Evolutionary conservation across 441 rosid genomes (phyloP).

Genomic region (Populus hybrid): DNA sequence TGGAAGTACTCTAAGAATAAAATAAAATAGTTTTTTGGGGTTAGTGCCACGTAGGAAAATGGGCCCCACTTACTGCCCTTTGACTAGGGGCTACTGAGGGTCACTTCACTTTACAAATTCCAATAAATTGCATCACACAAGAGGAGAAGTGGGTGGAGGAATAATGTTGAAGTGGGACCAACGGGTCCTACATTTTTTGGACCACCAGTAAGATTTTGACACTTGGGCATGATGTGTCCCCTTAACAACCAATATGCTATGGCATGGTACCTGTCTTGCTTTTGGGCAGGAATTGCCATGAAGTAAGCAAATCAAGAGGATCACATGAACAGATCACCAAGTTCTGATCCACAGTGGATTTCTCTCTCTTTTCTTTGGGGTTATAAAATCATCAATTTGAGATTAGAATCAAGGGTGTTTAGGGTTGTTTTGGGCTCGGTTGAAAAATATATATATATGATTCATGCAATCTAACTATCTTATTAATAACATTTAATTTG

Average conservation of each 20-base stretch:
- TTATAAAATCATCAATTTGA: background rate
- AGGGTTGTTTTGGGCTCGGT: no score
- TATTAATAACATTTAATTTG: no score
- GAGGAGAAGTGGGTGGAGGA: constrained; percentile 28
- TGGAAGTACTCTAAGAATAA: background rate
- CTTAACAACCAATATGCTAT: background rate
- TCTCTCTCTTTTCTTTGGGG: background rate
- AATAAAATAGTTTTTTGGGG: background rate
- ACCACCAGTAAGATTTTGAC: background rate
- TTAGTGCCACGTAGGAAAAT: constrained; percentile 26
- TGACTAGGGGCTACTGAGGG: constrained; percentile 21
- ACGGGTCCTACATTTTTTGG: background rate
- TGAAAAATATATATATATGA: no score
- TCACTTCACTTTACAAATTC: constrained; percentile 4
- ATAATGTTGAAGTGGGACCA: constrained; percentile 1
- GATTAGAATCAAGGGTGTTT: no score
- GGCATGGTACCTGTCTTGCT: background rate
- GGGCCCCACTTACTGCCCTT: constrained; percentile 26
- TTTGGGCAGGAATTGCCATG: background rate
- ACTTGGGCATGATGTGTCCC: background rate
- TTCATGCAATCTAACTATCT: no score
- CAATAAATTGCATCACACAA: background rate
- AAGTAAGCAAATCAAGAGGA: constrained; percentile 16
- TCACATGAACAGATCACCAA: background rate
- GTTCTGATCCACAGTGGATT: constrained; percentile 2